Evolutionary conservation across 1,284 basidiomycete genomes (phyloP).

Genomic region (Blastosporella zonata): DNA sequence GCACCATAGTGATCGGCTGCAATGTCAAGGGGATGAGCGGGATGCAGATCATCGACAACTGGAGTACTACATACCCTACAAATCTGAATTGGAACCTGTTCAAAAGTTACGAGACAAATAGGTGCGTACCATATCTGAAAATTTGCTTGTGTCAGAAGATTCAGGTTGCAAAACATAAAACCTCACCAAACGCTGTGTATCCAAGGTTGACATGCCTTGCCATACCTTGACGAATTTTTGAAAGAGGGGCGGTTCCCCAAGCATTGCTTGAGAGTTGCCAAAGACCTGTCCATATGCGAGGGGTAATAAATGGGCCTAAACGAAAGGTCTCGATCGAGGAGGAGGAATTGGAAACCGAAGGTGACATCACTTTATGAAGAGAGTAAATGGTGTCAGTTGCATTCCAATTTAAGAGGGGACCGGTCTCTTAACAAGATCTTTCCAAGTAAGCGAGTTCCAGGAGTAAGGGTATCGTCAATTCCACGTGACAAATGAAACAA

Average conservation of each 20-base stretch:
- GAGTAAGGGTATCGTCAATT: neutral
- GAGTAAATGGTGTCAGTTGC: neutral
- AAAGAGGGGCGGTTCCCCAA: conserved; percentile 71
- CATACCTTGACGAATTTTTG: conserved; percentile 69
- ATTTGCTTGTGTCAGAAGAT: conserved; percentile 1
- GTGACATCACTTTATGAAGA: conserved; percentile 3
- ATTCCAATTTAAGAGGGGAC: conserved; percentile 6
- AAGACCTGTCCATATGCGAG: conserved; percentile 73
- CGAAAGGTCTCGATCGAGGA: conserved; percentile 46
- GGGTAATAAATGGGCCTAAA: conserved; percentile 57
- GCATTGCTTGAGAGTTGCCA: conserved; percentile 83
- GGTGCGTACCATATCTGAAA: conserved; percentile 54
- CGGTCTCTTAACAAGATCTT: neutral
- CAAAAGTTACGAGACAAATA: neutral
- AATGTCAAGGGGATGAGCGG: conserved; percentile 7
- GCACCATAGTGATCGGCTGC: conserved; percentile 81
- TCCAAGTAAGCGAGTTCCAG: neutral
- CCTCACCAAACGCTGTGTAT: conserved; percentile 70
- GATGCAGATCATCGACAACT: neutral
- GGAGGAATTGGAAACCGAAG: conserved; percentile 12
- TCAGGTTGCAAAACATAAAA: neutral
- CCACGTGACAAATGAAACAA: conserved; percentile 2
- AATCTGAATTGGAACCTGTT: neutral
- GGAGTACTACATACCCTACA: conserved; percentile 2
- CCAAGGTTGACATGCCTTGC: conserved; percentile 58